phyloP scores from a whole-genome alignment of 1,284 basidiomycete species.

The Xerocomus nothofagi region DNA sequence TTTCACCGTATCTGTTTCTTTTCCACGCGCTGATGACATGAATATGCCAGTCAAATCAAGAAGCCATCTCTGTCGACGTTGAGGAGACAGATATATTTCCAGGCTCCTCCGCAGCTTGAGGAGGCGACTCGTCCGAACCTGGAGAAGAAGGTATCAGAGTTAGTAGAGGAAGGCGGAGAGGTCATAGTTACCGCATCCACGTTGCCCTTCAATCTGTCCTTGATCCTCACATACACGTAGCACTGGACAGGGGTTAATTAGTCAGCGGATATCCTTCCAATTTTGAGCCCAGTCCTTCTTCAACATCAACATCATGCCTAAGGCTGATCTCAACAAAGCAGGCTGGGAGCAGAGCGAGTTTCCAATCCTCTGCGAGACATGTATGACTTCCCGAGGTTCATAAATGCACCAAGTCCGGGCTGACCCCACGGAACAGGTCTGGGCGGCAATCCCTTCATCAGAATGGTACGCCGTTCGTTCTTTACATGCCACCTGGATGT shows the following conservation, averaged over 20 bases:
- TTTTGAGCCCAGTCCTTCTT: not conserved
- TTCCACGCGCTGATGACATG: conserved; percentile 12
- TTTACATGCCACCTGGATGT: not conserved
- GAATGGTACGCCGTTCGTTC: conserved; percentile 67
- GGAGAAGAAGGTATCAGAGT: conserved; percentile 78
- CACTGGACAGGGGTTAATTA: conserved; percentile 19
- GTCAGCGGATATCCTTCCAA: conserved; percentile 24
- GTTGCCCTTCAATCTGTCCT: conserved; percentile 82
- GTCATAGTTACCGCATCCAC: conserved; percentile 86
- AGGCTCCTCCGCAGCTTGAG: conserved; percentile 89
- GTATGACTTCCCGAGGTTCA: conserved; percentile 45
- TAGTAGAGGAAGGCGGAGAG: conserved; percentile 75
- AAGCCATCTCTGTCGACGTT: conserved; percentile 80
- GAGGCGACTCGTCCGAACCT: conserved; percentile 87
- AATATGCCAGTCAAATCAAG: conserved; percentile 80
- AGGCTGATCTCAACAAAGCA: conserved; percentile 86
- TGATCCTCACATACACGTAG: conserved; percentile 64
- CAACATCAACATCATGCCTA: conserved; percentile 51
- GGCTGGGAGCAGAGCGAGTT: conserved; percentile 92
- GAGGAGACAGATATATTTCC: conserved; percentile 81
- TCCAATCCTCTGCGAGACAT: conserved; percentile 89
- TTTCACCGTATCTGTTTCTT: not conserved
- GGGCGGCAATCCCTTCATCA: conserved; percentile 84
- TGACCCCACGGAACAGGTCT: conserved; percentile 55
- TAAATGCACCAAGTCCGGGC: conserved; percentile 3